Base-by-base conservation (phyloP, 1,139 yeast genomes). In the Candida sojae region DNA sequence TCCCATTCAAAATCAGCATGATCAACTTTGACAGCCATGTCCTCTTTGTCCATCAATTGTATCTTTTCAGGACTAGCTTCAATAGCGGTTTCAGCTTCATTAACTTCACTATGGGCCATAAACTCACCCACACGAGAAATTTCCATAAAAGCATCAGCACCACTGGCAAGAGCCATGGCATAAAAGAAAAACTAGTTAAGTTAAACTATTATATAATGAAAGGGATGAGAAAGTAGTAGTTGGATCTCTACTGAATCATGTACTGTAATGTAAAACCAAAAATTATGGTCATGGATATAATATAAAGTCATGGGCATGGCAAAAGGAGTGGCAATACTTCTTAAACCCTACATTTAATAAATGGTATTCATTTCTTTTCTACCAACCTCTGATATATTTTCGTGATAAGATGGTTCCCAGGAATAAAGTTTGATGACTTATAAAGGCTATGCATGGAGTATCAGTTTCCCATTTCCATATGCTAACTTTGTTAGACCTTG, bases 211-310 rank as follows among this genome's bases (percentile, higher is more conserved):
- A 71, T 90, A 91, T 48, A 88, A 75, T 0, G 95, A 79, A 46
- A 91, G 72, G 10, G 96, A 86, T 0, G 96, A 80, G 62, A 91
- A 91, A n/a, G 90, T 82, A 34, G 78, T 70, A 2, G 90, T 92
- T 1, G 96, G 85, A 51, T 75, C 73, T 54, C 82, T 75, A 23
- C 73, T 66, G 41, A 76, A 46, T 68, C 53, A 53, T 11, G 57
- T 53, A 5, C 83, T 67, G 38, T 77, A 83, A 56, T 84, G 84
- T 55, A 88, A 68, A 0, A 84, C 84, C 54, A 90, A 79, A 60
- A 90, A 91, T 0, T 17, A 96, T 79, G 2, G 84, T 73, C 79
- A 87, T 75, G 3, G 95, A 86, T 0, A 92, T 82, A 52, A 88
- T 17, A 64, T 17, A 80, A 74, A 0, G 95, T 86, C 47, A 88